Evolutionary conservation across 345 rosid genomes (phyloP), one percentile per base, ranked within the genome.

Genomic region (Anastatica hierochuntica): DNA sequence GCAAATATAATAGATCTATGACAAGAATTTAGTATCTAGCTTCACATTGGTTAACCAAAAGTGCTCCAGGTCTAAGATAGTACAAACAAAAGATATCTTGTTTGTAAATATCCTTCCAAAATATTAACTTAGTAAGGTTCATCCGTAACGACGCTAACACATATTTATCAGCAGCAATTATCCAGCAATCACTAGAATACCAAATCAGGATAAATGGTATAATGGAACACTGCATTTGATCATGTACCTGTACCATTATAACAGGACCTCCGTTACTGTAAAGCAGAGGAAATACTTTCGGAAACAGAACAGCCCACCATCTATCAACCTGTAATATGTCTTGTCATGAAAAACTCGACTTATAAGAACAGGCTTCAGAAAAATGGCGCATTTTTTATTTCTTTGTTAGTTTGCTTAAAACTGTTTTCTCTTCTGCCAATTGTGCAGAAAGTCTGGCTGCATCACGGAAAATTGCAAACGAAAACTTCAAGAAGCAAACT

Each of bases 221-320:
- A 43, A 21, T 34, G 53, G 34, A 24, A 57, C 23, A 43, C 49
- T 0, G 8, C 14, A n/a, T 50, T 26, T 7, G 0, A 10, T 14
- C 10, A 44, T 3, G 29, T 73, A 90, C 98, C 92, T 90, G 98
- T 62, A 86, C 78, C 98, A 90, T 90, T 63, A 82, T 63, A 59
- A 90, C 62, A 42, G 98, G 92, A 49, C 98, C 98, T 11, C 98
- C 95, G 52, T 79, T 84, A 43, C 66, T 58, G 74, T 82, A 86
- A 63, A 86, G 89, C 59, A 84, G 68, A 65, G 87, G 81, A 56
- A 65, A 68, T 33, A 86, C 60, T 74, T 77, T 90, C 0, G 84
- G 87, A 18, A 90, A 82, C 33, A 90, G 66, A 60, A 72, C 58
- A 58, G 54, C 77, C 98, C 98, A 90, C 98, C 98, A 90, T 68